Percentiles rank a stretch among this genome's conserved stretches.
phyloP scores from a whole-genome alignment of 2,329 filamentous ascomycete species.

The Curvularia sp. region DNA sequence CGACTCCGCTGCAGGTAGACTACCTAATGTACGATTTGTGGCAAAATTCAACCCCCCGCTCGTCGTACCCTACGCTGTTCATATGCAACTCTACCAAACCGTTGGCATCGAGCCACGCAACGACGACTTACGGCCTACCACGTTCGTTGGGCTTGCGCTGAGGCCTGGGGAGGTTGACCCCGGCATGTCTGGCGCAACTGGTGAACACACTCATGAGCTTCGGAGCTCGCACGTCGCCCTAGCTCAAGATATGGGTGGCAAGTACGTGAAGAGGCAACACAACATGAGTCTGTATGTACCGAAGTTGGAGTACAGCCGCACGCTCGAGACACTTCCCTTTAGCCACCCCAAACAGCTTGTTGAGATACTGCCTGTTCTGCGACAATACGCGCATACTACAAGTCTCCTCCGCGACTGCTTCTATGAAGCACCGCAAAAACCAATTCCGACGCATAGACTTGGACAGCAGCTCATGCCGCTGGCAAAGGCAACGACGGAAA shows the following conservation, averaged over 20 bases:
- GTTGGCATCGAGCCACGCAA: constrained; percentile 64
- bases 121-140: constrained; percentile 59
- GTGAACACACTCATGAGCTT: constrained; percentile 59
- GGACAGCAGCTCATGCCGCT: constrained; percentile 18
- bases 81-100: constrained; percentile 67
- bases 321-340: constrained; percentile 74
- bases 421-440: constrained; percentile 40
- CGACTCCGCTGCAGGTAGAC: constrained; percentile 61
- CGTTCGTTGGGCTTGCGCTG: constrained; percentile 60
- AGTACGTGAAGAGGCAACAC: constrained; percentile 47
- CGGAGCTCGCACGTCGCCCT: constrained; percentile 54
- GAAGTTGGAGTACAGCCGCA: constrained; percentile 74
- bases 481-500: not conserved
- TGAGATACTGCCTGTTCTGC: constrained; percentile 71
- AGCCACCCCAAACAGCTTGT: constrained; percentile 79
- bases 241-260: constrained; percentile 39
- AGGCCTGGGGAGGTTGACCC: constrained; percentile 58
- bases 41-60: constrained; percentile 78
- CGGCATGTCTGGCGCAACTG: constrained; percentile 57
- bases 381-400: constrained; percentile 77
- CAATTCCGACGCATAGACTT: constrained; percentile 27
- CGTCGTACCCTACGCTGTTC: constrained; percentile 70
- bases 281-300: constrained; percentile 72
- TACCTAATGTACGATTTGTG: constrained; percentile 76
- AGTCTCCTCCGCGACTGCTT: constrained; percentile 70